Conservation (phyloP, 768 basidiomycete species). For the Leccinellum rugosiceps region DNA sequence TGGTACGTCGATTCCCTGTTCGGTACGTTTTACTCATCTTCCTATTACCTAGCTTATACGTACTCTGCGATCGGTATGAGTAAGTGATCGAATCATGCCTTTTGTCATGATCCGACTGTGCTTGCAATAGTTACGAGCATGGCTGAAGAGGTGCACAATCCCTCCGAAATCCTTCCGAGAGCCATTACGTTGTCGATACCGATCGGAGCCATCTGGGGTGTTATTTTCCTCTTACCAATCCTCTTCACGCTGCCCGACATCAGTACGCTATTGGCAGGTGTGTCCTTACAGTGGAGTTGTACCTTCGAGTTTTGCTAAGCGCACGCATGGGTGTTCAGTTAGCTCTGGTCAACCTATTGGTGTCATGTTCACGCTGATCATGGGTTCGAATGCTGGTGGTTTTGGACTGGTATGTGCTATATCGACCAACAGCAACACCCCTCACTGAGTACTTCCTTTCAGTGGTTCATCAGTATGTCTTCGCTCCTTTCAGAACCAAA, state of each 20-base stretch:
- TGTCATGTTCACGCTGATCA: slow-evolving; percentile 57
- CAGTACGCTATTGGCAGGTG: slow-evolving; percentile 48
- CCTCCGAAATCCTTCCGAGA: slow-evolving; percentile 49
- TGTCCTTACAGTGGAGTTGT: slow-evolving; percentile 1
- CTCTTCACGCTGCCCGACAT: slow-evolving; percentile 64
- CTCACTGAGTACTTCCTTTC: neutral
- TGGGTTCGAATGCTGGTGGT: slow-evolving; percentile 59
- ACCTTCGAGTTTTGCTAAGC: slow-evolving; percentile 2
- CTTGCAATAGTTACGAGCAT: slow-evolving; percentile 50
- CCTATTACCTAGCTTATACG: slow-evolving; percentile 44
- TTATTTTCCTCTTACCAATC: slow-evolving; percentile 59
- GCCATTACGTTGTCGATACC: slow-evolving; percentile 55
- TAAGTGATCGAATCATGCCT: slow-evolving; percentile 21
- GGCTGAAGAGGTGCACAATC: slow-evolving; percentile 66
- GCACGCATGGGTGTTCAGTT: slow-evolving; percentile 31
- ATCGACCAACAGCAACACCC: slow-evolving; percentile 1
- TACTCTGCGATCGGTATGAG: slow-evolving; percentile 64
- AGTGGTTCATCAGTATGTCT: slow-evolving; percentile 44
- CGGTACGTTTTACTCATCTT: neutral
- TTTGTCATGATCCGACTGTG: neutral
- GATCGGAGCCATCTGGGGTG: slow-evolving; percentile 47
- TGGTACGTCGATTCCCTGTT: slow-evolving; percentile 14
- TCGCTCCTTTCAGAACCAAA: neutral
- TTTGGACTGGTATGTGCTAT: slow-evolving; percentile 50
- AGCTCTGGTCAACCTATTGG: slow-evolving; percentile 63